phyloP scores from a whole-genome alignment of 495 filamentous ascomycete species.

The Chaetomium tenue region DNA sequence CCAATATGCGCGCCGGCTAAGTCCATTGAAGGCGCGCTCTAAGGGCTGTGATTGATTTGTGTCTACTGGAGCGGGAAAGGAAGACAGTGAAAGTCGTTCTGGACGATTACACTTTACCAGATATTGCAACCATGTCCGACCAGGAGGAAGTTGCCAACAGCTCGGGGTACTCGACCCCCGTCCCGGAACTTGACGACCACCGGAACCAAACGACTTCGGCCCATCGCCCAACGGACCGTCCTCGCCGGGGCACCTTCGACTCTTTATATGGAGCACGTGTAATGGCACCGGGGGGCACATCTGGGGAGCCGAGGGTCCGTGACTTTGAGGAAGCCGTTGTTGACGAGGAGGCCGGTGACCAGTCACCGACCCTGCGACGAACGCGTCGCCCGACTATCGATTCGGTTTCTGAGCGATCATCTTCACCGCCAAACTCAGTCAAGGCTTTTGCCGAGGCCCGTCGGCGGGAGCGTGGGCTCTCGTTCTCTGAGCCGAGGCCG shows the following conservation, averaged over 20 bases:
- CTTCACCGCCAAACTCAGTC: conserved; percentile 92
- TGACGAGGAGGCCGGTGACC: conserved; percentile 67
- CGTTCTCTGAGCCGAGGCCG: conserved; percentile 44
- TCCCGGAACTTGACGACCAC: conserved; percentile 90
- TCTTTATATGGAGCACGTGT: conserved; percentile 51
- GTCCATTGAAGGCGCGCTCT: conserved; percentile 27
- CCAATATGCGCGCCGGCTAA: conserved; percentile 39
- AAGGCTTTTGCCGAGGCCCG: conserved; percentile 89
- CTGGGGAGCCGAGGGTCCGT: conserved; percentile 37
- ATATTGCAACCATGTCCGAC: conserved; percentile 54
- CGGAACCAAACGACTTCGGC: conserved; percentile 71
- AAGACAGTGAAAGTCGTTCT: background rate
- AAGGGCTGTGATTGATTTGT: conserved; percentile 29
- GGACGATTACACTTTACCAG: conserved; percentile 9
- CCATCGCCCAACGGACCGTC: conserved; percentile 50
- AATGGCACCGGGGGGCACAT: conserved; percentile 36
- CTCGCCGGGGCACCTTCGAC: conserved; percentile 57
- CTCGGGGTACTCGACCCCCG: conserved; percentile 68
- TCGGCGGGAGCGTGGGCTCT: conserved; percentile 56
- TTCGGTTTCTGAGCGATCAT: conserved; percentile 54
- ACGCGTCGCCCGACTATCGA: conserved; percentile 50
- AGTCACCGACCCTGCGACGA: conserved; percentile 39
- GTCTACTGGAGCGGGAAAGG: conserved; percentile 12
- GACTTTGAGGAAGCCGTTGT: conserved; percentile 74
- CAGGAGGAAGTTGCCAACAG: conserved; percentile 48